Evolutionary conservation across 176 grass and related monocot species (phyloP).

Genomic region (Elymus sibiricus): DNA sequence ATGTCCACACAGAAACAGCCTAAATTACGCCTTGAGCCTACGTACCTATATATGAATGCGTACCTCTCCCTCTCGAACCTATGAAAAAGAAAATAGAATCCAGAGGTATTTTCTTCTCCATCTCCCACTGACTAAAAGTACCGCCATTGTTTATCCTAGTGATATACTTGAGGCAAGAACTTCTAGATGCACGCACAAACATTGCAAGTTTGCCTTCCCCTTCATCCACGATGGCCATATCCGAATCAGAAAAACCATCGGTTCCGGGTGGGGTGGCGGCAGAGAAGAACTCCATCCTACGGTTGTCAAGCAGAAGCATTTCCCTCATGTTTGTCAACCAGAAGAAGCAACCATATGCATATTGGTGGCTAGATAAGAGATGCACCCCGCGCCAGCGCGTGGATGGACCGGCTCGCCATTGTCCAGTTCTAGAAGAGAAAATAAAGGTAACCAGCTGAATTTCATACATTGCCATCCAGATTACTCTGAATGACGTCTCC

Average conservation of each 20-base stretch:
- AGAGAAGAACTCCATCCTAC: neutral
- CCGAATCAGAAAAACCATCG: neutral
- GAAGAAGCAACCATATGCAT: neutral
- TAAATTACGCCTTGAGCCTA: neutral
- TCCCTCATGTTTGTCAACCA: neutral
- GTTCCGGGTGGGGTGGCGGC: neutral
- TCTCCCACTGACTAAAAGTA: neutral
- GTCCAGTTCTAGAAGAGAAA: too few relatives aligned
- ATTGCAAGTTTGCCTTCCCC: neutral
- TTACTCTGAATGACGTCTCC: neutral
- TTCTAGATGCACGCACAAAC: neutral
- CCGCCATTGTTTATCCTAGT: neutral
- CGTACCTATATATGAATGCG: neutral
- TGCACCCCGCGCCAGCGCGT: too few relatives aligned
- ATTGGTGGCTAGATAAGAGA: neutral
- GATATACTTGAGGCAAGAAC: neutral
- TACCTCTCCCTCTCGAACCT: neutral
- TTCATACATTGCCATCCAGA: neutral
- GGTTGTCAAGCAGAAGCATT: neutral
- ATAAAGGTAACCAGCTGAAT: too few relatives aligned
- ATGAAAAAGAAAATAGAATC: neutral
- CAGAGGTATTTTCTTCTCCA: neutral
- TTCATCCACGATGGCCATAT: neutral
- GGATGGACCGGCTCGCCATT: too few relatives aligned
- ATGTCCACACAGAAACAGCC: neutral